Base-by-base conservation (phyloP, 805 yeast species). In the Barnettozyma populi region DNA sequence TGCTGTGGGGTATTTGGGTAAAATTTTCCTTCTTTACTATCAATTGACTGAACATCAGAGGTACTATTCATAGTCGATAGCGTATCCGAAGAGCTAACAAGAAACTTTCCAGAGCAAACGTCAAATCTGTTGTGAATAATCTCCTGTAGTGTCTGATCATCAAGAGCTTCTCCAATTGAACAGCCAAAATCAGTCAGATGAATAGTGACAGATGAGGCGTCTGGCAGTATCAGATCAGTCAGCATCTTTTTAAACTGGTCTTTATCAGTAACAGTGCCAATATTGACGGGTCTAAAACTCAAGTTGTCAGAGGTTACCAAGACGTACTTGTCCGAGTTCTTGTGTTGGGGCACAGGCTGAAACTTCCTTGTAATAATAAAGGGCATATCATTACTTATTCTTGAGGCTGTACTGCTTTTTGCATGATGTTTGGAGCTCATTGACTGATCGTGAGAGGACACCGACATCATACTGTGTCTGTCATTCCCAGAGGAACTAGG, bases 1-100 rank as follows among this genome's bases (percentile, higher is more conserved):
- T 84, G 79, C 52, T 82, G 83, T 1, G 94, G 94, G 0, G 92
- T 85, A 13, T 78, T 75, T 19, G 83, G 87, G 55, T 79, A 81
- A 25, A 67, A 57, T 16, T 57, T 64, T 23, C 65, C 72, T 16
- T 69, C 72, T 11, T 72, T 70, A 23, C 76, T 66, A 44, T 73
- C 80, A 42, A 78, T 69, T 1, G 86, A 80, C 45, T 75, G 75
- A 0, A 82, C 66, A 48, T 76, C 81, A 0, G 85, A 57, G 0
- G 75, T 3, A 76, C 73, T n/a, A 71, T 71, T 19, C 9, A 46
- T 20, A 2, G 57, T 52, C 1, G 72, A 69, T 1, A 73, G 56
- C 8, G 67, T 52, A 39, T 70, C 61, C 23, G 58, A 65, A 40
- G 69, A 72, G 21, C 49, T 10, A 16, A 61, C 27, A 27, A 60